Evolutionary conservation across 1,284 basidiomycete genomes (phyloP), one percentile per base, ranked within the genome.

Genomic region (Sporisorium exsertum): DNA sequence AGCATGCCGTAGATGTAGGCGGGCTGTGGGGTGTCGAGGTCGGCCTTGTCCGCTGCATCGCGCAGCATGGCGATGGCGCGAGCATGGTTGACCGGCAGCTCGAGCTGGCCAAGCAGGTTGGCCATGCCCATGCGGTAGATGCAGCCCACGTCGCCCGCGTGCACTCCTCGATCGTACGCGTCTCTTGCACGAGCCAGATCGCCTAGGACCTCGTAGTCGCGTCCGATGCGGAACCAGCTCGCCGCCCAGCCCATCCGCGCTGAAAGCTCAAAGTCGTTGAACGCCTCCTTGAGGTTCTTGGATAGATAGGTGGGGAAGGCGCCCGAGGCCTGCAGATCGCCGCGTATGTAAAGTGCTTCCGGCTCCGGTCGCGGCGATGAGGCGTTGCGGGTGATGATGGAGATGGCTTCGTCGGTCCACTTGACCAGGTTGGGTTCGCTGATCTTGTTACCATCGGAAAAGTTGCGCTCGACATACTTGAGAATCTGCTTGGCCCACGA

Each of bases 141-240:
- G 85, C 90, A 93, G 58, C 90, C 90, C 64, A 92, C 92, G 55
- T 94, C 92, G 20, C 89, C 89, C 18, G 88, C 86, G 70, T 90
- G 90, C 33, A 91, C 93, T 16, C 83, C 94, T 8, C 92, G 89
- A 77, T 93, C 91, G 82, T 94, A 95, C 77, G 93, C 95, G 45
- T 93, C 92, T 51, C 87, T 89, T 0, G 94, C 94, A 42, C 91
- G 89, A 0, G 85, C 69, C 10, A 79, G 52, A 84, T 96, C 93
- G 26, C 90, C 90, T 68, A 95, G 94, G 58, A 90, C 91, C 87
- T 97, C 95, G 84, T 97, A 97, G 79, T 97, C 95, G 29, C 92
- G 88, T 0, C 94, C 95, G 3, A 97, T 89, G 50, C 91, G 89
- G 87, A 94, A 97, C 95, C 95, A 97, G 0, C 78, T 80, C 15